phyloP scores from a whole-genome alignment of 805 yeast genomes.

The Cyberlindnera mycetangii region DNA sequence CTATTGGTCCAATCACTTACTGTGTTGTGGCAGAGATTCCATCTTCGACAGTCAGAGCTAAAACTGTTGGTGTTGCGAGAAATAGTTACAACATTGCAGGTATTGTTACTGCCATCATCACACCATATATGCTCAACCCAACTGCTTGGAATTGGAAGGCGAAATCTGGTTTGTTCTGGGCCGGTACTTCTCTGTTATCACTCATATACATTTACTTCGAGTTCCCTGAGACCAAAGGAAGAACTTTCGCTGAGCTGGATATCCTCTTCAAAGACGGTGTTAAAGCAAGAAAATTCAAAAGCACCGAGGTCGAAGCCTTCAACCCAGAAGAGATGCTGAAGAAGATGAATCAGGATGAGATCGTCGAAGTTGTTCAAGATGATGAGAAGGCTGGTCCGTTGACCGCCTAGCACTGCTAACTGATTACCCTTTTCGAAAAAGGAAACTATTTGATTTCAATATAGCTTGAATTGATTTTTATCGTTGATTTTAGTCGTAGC shows the following conservation, averaged over 20 bases:
- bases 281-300: constrained; percentile 32
- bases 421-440: too few species aligned
- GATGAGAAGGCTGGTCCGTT: constrained; percentile 4
- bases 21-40: constrained; percentile 40
- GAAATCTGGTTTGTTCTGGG: constrained; percentile 44
- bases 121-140: constrained; percentile 48
- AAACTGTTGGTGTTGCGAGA: constrained; percentile 37
- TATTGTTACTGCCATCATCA: constrained; percentile 34
- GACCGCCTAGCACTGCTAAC: too few species aligned
- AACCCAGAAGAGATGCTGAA: constrained; percentile 21
- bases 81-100: constrained; percentile 32
- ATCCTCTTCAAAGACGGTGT: constrained; percentile 38
- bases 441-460: not conserved
- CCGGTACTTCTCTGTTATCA: constrained; percentile 33
- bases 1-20: constrained; percentile 41
- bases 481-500: not conserved
- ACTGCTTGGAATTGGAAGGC: constrained; percentile 41
- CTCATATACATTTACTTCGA: constrained; percentile 45
- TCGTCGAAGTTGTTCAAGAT: constrained; percentile 15
- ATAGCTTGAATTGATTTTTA: not conserved
- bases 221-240: constrained; percentile 54
- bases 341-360: constrained; percentile 20
- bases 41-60: constrained; percentile 37
- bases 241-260: constrained; percentile 58
- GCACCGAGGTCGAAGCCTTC: constrained; percentile 22